Percentiles rank a stretch among this genome's conserved stretches.
Evolutionary conservation across 2,329 filamentous ascomycete genomes (phyloP).

Genomic region (Aspergillus udagawae): DNA sequence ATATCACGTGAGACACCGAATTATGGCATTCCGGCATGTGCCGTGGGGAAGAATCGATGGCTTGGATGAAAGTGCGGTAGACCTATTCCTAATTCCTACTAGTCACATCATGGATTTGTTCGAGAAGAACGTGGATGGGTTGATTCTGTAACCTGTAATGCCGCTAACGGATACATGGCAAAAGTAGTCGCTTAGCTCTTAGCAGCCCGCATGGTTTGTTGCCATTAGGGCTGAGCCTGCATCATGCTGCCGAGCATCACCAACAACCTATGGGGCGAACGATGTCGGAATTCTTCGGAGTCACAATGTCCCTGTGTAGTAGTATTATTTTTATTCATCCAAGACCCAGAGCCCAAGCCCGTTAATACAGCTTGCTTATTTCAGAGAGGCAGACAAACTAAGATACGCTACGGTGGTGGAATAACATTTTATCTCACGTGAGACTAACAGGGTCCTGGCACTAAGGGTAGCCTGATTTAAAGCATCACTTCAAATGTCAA

Average conservation of each 20-base stretch:
- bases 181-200: not conserved
- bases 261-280: not conserved
- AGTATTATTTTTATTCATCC: not conserved
- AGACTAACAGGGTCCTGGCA: not conserved
- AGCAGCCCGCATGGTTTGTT: not conserved
- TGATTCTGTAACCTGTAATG: not conserved
- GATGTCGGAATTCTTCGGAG: slow-evolving; percentile 18
- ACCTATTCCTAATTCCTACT: not conserved
- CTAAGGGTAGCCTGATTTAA: too few relatives aligned
- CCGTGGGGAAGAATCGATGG: not conserved
- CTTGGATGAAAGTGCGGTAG: not conserved
- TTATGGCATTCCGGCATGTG: not conserved
- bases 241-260: not conserved
- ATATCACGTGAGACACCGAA: not conserved
- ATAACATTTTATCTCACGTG: not conserved
- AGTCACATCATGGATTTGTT: not conserved
- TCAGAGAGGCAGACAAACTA: not conserved
- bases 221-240: not conserved
- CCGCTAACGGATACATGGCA: not conserved
- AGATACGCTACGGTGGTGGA: not conserved
- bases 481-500: not conserved
- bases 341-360: not conserved
- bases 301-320: not conserved
- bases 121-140: not conserved
- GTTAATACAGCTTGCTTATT: not conserved